Base-by-base conservation (phyloP, 1,284 basidiomycete genomes). In the Salmacisia buchloeana region DNA sequence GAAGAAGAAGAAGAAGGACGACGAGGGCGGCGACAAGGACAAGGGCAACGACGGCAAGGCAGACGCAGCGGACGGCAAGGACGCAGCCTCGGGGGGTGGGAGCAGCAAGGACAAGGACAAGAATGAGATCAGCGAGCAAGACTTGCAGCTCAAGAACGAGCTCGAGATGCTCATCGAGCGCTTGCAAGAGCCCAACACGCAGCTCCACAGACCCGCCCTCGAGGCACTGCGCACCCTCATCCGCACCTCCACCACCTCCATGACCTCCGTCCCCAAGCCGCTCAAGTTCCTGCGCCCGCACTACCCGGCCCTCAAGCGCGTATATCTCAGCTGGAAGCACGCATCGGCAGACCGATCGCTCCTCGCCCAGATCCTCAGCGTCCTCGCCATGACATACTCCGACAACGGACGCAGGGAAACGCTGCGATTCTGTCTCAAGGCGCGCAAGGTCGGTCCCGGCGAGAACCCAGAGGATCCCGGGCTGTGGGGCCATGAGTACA, bases 241-340 rank as follows among this genome's bases (percentile, higher is more conserved):
- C 76, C 85, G 92, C 76, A 97, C 96, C 3, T 94, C 93, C 25
- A 99, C 96, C 3, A 94, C 92, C 23, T 97, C 93, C 6, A 97
- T 99, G 94, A 99, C 96, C n/a, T 94, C 92, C 15, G 96, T 99
- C 13, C 96, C 96, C 2, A 98, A 99, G 83, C 96, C 96, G 36
- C 86, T 99, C 69, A 99, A 99, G 82, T 99, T 98, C 83, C 86
- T 99, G 57, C 88, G 94, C 66, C 94, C 94, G 31, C 90, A 94
- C 79, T 98, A 96, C 80, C 89, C 90, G 45, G 89, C 89, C 68
- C 85, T 99, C 61, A 77, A 78, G 65, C 58, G 65, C n/a, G 68
- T 79, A 12, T 78, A 76, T 46, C 60, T 68, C 18, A 35, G 31
- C 58, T 56, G 61, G 61, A 27, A 36, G 25, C 49, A 60, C 31